Evolutionary conservation across 2,329 filamentous ascomycete genomes (phyloP).

Genomic region (Calonectria leucothoes): DNA sequence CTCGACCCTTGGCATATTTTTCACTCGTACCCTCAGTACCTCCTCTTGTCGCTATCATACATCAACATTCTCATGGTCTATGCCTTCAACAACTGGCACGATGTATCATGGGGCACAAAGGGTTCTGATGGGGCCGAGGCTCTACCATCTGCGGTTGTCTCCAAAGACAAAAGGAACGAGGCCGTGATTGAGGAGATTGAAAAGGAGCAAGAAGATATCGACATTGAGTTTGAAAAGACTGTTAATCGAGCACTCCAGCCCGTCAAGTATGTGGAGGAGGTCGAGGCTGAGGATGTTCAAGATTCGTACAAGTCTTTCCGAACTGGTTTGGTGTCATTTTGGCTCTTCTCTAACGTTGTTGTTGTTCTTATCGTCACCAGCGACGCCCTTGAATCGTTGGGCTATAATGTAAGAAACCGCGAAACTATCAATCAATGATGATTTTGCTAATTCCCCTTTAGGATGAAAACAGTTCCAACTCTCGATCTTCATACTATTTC

Average conservation of each 20-base stretch:
- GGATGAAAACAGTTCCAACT: not conserved
- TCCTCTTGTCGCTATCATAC: not conserved
- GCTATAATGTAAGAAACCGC: not conserved
- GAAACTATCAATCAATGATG: not conserved
- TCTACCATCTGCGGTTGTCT: not conserved
- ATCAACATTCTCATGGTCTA: slow-evolving; percentile 5
- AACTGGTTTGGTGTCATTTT: not conserved
- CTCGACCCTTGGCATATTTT: not conserved
- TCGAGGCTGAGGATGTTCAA: not conserved
- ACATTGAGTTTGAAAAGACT: not conserved
- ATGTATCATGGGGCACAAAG: not conserved
- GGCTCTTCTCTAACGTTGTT: not conserved
- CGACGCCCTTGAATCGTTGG: not conserved
- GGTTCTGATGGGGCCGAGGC: not conserved
- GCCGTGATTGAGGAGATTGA: not conserved
- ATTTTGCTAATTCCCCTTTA: not conserved
- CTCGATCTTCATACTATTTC: not conserved
- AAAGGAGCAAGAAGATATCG: not conserved
- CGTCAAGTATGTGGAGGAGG: not conserved
- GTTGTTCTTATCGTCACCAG: not conserved
- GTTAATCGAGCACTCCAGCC: not conserved
- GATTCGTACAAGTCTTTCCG: slow-evolving; percentile 1
- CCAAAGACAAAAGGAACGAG: not conserved
- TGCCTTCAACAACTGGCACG: not conserved
- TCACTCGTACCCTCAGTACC: not conserved